Conservation (phyloP, 2,329 filamentous ascomycete species). For the Coniochaeta sp. region DNA sequence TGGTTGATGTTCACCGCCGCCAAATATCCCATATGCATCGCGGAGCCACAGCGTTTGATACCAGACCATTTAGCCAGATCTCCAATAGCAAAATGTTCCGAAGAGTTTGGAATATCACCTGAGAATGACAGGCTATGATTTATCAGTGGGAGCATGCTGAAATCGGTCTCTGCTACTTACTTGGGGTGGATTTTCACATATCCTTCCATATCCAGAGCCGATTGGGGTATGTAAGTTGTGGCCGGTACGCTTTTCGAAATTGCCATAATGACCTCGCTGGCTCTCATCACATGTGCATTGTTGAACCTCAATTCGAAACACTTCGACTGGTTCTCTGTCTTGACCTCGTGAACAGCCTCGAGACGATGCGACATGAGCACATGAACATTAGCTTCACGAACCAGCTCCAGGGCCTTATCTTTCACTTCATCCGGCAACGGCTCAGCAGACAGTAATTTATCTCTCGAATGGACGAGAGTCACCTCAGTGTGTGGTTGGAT, state of each 20-base stretch:
- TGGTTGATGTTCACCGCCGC: conserved; percentile 62
- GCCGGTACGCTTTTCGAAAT: conserved; percentile 57
- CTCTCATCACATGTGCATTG: conserved; percentile 50
- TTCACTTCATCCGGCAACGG: conserved; percentile 63
- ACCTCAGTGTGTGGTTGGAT: conserved; percentile 57
- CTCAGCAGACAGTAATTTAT: conserved; percentile 65
- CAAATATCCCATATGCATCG: conserved; percentile 65
- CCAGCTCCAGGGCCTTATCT: conserved; percentile 48
- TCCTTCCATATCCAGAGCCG: conserved; percentile 53
- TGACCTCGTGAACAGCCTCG: conserved; percentile 33
- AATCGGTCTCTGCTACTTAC: conserved; percentile 25
- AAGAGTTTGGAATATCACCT: conserved; percentile 44
- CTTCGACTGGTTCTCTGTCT: conserved; percentile 30
- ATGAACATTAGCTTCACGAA: conserved; percentile 49
- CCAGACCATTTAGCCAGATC: conserved; percentile 66
- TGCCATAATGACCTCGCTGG: conserved; percentile 62
- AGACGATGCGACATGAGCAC: conserved; percentile 56
- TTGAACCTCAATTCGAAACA: conserved; percentile 46
- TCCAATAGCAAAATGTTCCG: conserved; percentile 59
- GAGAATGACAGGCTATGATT: conserved; percentile 45
- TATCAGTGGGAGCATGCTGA: neutral
- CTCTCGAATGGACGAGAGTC: conserved; percentile 67
- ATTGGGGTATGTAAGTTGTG: conserved; percentile 52
- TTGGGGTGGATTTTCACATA: conserved; percentile 55
- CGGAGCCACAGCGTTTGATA: conserved; percentile 70